Evolutionary conservation across 2,329 filamentous ascomycete genomes (phyloP), one percentile per base, ranked within the genome.

Genomic region (Fusarium drepaniforme): DNA sequence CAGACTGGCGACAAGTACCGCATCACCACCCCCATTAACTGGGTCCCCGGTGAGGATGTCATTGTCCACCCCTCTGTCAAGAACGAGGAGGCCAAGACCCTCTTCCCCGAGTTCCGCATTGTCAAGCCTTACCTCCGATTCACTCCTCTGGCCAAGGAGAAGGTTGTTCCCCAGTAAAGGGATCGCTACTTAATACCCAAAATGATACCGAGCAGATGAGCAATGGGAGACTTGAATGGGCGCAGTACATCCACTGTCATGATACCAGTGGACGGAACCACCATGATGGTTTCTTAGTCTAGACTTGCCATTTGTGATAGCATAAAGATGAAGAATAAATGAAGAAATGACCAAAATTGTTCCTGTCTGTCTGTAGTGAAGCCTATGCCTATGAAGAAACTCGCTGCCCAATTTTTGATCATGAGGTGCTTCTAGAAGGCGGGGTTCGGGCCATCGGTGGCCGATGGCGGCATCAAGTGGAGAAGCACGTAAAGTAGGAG

Each of bases 21-120:
- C 80, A 87, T 97, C 82, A 95, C 93, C 76, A 97, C 94, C 67
- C 95, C 95, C 60, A 96, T 98, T 85, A 93, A 98, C 88, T 98
- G 95, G 95, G 88, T 92, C 44, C 92, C 91, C 53, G 95, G 95
- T 65, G 93, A 97, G 80, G 95, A 98, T 83, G 96, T 98, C 78
- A 97, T 98, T 82, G 94, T 98, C 74, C 94, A 95, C 82, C 94
- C 95, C 57, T 88, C 88, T 72, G 91, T 98, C 82, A 93, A 91
- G 83, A 95, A 94, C 73, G 93, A 94, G 84, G 93, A 97, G 86
- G 96, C 95, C 81, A 93, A 92, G 89, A 91, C 93, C 86, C 92
- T 97, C 81, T 98, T 97, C 89, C 94, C 94, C 73, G 89, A 96
- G 74, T 90, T 92, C 85, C 88, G 88, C 81, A 88, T 89, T 76